These are phyloP conservation scores for Globisporangium perplexum DNA, from an alignment of 352 stramenopile genomes.

Conservation along the genomic window DNA sequence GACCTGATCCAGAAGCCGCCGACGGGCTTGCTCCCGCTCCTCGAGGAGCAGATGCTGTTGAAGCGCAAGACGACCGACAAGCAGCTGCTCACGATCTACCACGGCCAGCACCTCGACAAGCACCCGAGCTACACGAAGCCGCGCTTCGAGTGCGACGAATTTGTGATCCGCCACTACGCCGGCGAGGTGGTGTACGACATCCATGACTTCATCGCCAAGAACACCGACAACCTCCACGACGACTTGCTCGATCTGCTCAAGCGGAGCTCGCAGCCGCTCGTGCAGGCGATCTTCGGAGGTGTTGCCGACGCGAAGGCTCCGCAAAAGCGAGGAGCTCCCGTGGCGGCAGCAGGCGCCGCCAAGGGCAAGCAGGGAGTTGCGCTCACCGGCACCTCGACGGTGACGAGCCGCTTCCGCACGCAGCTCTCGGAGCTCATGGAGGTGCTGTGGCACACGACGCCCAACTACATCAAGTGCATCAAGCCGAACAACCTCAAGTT, in stretches of 20 bases:
- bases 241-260: conserved; percentile 78
- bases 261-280: conserved; percentile 53
- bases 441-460: conserved; percentile 81
- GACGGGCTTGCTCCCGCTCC: conserved; percentile 64
- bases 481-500: conserved; percentile 95
- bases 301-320: conserved; percentile 2
- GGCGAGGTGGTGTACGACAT: conserved; percentile 80
- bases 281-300: conserved; percentile 47
- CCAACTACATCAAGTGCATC: conserved; percentile 94
- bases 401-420: conserved; percentile 69
- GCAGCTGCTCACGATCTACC: conserved; percentile 80
- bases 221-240: conserved; percentile 88
- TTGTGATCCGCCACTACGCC: conserved; percentile 83
- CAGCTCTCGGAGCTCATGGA: conserved; percentile 82
- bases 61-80: conserved; percentile 84
- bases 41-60: conserved; percentile 86
- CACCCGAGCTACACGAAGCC: conserved; percentile 67
- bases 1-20: conserved; percentile 82
- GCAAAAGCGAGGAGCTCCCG: conserved; percentile 10
- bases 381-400: conserved; percentile 56
- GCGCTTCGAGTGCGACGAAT: conserved; percentile 78
- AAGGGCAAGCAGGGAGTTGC: conserved; percentile 40
- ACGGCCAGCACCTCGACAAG: conserved; percentile 68
- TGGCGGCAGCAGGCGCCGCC: conserved; percentile 8
- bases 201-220: conserved; percentile 84